Evolutionary conservation across 768 basidiomycete species (phyloP), one percentile per base, ranked within the genome.

Genomic region (Daedalea quercina): DNA sequence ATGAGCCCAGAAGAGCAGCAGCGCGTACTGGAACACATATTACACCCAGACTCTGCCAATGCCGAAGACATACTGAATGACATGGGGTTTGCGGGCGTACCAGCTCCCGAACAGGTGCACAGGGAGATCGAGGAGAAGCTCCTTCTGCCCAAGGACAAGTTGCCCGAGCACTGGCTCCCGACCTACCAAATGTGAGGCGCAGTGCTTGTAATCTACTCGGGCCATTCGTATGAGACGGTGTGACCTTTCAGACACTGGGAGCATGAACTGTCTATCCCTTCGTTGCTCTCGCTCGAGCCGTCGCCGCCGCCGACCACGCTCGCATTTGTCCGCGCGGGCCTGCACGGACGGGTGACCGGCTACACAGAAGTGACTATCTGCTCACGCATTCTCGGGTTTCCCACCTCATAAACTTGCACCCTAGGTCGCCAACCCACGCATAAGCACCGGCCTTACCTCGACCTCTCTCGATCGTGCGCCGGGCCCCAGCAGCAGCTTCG

Each of bases 401-500:
- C 6, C 28, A 50, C 24, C 4, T 53, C 6, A 55, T 49, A 19
- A 44, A n/a, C 1, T 9, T 1, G 13, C 22, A 42, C 17, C 12
- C 19, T 22, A 91, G 88, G 75, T 73, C 3, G 69, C 77, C 23
- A 79, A 79, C 60, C 69, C 75, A 31, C 79, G 76, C 44, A 63
- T 76, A n/a, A 65, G 78, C 17, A 85, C 83, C 15, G 89, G 90
- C 17, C 73, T 90, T 3, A 90, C 85, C 1, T 96, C 94, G 11
- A 92, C 90, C 1, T 90, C 90, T 25, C 69, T 94, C 54, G 81
- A 86, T 55, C 82, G 95, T 47, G 87, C 90, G 2, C 94, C 94
- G 8, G 91, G 84, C 13, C 79, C 86, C 0, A 77, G 76, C 53
- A 77, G 80, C 50, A 85, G 80, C 51, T 98, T 98, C 68, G 94